phyloP scores from a whole-genome alignment of 2,329 filamentous ascomycete genomes.

The Penicillium sp. region DNA sequence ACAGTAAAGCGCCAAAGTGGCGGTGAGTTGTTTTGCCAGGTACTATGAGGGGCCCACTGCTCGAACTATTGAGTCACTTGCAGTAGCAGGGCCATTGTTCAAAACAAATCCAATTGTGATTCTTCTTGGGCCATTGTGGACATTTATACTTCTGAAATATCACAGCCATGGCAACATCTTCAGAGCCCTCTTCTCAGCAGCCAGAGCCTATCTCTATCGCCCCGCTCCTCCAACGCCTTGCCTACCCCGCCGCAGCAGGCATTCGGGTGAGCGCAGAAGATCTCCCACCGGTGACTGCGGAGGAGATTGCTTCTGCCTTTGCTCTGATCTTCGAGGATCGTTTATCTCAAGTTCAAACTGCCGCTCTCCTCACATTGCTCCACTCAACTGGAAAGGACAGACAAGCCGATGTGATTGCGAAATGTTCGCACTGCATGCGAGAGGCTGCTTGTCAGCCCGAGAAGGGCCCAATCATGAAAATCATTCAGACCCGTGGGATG shows the following conservation, averaged over 20 bases:
- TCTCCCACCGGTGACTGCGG: constrained; percentile 76
- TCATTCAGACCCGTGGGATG: constrained; percentile 60
- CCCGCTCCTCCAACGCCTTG: constrained; percentile 49
- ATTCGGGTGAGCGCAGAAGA: constrained; percentile 67
- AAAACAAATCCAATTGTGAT: neutral
- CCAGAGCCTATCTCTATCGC: constrained; percentile 47
- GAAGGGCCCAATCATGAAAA: constrained; percentile 57
- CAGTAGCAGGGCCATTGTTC: neutral
- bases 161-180: neutral
- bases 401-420: constrained; percentile 78
- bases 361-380: constrained; percentile 81
- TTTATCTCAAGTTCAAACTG: constrained; percentile 83
- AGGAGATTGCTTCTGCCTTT: constrained; percentile 86
- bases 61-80: constrained; percentile 15
- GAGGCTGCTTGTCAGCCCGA: constrained; percentile 73
- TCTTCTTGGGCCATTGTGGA: neutral
- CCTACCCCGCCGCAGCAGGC: constrained; percentile 46
- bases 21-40: constrained; percentile 22
- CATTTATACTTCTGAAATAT: neutral
- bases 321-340: constrained; percentile 88
- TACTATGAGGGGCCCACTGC: constrained; percentile 13
- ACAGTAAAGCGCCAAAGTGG: constrained; percentile 11
- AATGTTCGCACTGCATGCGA: constrained; percentile 81
- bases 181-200: constrained; percentile 27
- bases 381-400: constrained; percentile 88